Conservation (phyloP, 441 rosid genomes). For the Mallotus repandus region DNA sequence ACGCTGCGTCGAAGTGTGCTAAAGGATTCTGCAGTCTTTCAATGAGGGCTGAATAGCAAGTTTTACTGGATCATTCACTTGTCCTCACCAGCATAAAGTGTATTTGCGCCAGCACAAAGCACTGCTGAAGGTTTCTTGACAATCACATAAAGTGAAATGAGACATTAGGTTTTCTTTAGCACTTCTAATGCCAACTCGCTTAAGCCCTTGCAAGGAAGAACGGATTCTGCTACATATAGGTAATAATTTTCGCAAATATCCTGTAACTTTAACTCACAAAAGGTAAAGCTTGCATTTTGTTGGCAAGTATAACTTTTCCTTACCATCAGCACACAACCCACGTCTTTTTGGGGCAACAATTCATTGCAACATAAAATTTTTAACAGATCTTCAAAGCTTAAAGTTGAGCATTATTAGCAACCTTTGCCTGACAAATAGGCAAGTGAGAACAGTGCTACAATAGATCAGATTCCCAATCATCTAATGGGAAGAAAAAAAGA, state of each 20-base stretch:
- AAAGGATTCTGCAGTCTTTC: no score
- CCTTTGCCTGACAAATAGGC: background rate
- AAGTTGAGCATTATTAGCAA: conserved; percentile 1
- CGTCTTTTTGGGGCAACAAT: background rate
- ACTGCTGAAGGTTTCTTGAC: no score
- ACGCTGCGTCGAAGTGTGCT: no score
- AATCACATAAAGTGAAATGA: no score
- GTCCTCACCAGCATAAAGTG: no score
- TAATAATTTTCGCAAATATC: background rate
- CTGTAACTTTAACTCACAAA: background rate
- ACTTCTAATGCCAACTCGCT: background rate
- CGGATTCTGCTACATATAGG: no score
- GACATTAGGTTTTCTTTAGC: no score
- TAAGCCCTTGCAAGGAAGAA: no score
- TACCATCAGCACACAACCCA: background rate
- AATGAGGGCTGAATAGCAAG: no score
- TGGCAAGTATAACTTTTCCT: background rate
- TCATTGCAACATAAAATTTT: background rate
- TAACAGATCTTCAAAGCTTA: background rate
- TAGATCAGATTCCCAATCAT: background rate
- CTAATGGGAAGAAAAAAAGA: background rate
- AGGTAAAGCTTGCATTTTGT: background rate
- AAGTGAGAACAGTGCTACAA: background rate
- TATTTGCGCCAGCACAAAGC: no score
- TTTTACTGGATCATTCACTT: no score